Base-by-base conservation (phyloP, 2,329 filamentous ascomycete genomes). In the Claviceps spartinae region DNA sequence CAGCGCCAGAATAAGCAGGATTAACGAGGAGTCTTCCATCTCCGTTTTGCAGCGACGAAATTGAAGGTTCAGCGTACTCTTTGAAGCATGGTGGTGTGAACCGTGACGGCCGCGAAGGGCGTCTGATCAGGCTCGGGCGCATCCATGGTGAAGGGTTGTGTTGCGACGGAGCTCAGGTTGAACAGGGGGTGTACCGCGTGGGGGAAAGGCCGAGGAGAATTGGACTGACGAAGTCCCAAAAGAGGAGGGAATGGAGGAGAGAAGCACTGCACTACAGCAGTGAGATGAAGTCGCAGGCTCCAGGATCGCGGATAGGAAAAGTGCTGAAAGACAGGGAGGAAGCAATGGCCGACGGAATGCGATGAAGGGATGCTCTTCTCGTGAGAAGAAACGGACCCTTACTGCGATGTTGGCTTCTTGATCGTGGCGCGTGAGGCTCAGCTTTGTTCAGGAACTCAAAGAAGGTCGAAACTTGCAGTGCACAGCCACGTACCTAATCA, bases 91-190 rank as follows among this genome's bases (percentile, higher is more conserved):
- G 82, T 85, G 20, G 89, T 95, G 62, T 96, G 91, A 65, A 86
- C 82, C 61, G 82, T 86, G 65, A 96, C 88, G 58, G 88, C 86
- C 65, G 85, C 86, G 72, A 95, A 96, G 72, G 90, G 88, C 69
- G 88, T 95, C 73, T 86, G 81, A 48, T 95, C 88, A 57, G 88
- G 84, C 74, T 95, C 88, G 56, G 83, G 78, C 62, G 82, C 82
- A 74, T 96, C 88, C 90, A 95, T 95, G 51, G 59, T 67, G 60
- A 37, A 42, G 40, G 24, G 24, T 11, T 20, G 20, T 37, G 24
- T 16, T 37, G 30, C 20, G 30, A 34, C 43, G 46, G 37, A 44
- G 8, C 13, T 22, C 47, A 38, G 30, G 26, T 38, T n/a, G 40
- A 41, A 5, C 36, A 18, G 43, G 34, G 30, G 34, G 18, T 34